Evolutionary conservation across 176 grass and related monocot species (phyloP), one percentile per base, ranked within the genome.

Genomic region (Rhynchospora tenuis): DNA sequence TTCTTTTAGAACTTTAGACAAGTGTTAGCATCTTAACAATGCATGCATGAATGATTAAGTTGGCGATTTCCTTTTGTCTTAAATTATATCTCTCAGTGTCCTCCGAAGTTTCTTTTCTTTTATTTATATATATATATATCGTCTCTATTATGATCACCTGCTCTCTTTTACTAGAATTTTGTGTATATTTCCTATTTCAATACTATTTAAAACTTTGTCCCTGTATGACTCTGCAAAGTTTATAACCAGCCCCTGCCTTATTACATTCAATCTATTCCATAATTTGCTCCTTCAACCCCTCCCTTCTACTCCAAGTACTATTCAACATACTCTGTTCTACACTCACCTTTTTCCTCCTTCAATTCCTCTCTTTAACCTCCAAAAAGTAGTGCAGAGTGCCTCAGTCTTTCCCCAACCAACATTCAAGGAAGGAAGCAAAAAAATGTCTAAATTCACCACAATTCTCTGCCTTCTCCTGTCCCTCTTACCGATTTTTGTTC

Each of bases 231-330:
- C 38, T 82, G 9, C 14, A 76, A 55, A 8, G 24, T 81, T 45
- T 82, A 64, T 64, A 82, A 82, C 61, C 51, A 67, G 80, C 43
- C 43, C 80, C 42, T 24, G 29, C 57, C 60, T 50, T 82, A 3
- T 33, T 33, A 7, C 20, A 27, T 82, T 82, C 46, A 75, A 54
- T 54, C 48, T 3, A n/a, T 48, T 73, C 69, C 69, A 73, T 48
- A 48, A 64, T 63, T 64, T 81, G 56, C 56, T 52, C 42, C 78
- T 59, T 60, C 28, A 43, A 58, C 57, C 57, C 59, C 57, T 59
- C 17, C 54, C 51, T 63, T 81, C 78, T 81, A 63, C 55, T 81
- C 58, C 78, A 61, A 60, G 55, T 57, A 47, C 58, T 81, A 17
- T 57, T 57, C 5, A 13, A 57, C 22, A 79, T 58, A 57, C 23